Conservation (phyloP, 495 filamentous ascomycete genomes). For the Aspergillus asperescens region DNA sequence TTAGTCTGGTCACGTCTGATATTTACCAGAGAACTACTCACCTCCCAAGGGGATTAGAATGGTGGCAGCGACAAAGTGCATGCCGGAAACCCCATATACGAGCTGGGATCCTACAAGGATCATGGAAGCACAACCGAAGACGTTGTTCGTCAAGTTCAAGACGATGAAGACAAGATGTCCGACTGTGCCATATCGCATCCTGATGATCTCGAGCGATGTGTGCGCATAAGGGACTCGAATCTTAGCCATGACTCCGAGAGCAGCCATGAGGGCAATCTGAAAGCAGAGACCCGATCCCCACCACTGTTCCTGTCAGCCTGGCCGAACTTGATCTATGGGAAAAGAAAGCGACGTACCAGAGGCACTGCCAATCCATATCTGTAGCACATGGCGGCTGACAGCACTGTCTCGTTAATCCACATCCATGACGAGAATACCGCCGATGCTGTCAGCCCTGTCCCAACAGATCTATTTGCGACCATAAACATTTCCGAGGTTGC, state of each 20-base stretch:
- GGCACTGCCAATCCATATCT: conserved; percentile 34
- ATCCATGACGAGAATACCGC: conserved; percentile 48
- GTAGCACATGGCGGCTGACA: conserved; percentile 38
- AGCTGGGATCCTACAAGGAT: conserved; percentile 35
- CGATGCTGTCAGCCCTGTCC: conserved; percentile 45
- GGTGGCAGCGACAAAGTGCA: conserved; percentile 39
- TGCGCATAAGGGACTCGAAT: conserved; percentile 51
- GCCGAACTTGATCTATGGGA: not conserved
- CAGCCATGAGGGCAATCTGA: conserved; percentile 39
- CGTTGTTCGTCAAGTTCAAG: conserved; percentile 49
- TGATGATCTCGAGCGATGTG: conserved; percentile 51
- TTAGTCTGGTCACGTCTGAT: not conserved
- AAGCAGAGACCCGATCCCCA: conserved; percentile 38
- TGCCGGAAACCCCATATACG: conserved; percentile 36
- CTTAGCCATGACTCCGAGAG: conserved; percentile 37
- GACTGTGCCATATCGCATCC: conserved; percentile 47
- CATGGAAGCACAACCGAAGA: conserved; percentile 43
- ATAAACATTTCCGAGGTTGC: conserved; percentile 50
- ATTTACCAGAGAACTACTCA: conserved; percentile 2
- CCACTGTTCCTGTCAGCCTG: conserved; percentile 26
- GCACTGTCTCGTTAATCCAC: conserved; percentile 45
- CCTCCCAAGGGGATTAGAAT: conserved; percentile 45
- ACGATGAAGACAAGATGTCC: conserved; percentile 48
- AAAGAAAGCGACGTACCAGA: conserved; percentile 20
- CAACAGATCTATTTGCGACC: conserved; percentile 46